phyloP scores from a whole-genome alignment of 495 filamentous ascomycete species.

The Oidiodendron maius region DNA sequence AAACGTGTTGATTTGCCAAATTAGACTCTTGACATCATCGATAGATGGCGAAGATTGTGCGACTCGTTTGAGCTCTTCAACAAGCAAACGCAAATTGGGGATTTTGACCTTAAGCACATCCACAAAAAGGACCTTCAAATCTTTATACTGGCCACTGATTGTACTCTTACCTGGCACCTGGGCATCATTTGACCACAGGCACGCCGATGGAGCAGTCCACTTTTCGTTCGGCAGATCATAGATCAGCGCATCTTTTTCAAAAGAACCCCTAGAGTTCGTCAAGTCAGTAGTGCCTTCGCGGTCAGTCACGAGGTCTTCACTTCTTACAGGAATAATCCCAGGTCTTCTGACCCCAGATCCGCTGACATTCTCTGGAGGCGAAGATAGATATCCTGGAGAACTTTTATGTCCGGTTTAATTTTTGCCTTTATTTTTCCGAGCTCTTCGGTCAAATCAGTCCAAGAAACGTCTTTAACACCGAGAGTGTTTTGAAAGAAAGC shows the following conservation, averaged over 20 bases:
- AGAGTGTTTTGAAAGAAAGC: not conserved
- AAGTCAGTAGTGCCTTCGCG: conserved; percentile 10
- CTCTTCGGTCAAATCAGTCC: not conserved
- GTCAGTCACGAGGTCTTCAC: not conserved
- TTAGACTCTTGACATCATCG: conserved; percentile 27
- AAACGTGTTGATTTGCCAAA: conserved; percentile 26
- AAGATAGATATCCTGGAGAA: not conserved
- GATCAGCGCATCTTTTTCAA: conserved; percentile 25
- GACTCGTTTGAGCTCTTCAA: conserved; percentile 26
- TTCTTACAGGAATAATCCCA: conserved; percentile 1
- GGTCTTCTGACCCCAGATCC: not conserved
- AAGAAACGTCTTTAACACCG: not conserved
- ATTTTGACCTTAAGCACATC: conserved; percentile 26
- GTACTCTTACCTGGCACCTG: conserved; percentile 29
- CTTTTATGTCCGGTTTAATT: not conserved
- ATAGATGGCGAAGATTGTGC: conserved; percentile 11
- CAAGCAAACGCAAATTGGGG: conserved; percentile 27
- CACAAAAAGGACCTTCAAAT: conserved; percentile 31
- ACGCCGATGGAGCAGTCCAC: conserved; percentile 30
- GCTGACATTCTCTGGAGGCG: not conserved
- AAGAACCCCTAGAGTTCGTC: conserved; percentile 17
- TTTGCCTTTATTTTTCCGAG: not conserved
- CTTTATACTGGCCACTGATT: conserved; percentile 28
- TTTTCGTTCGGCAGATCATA: conserved; percentile 15
- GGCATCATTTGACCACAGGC: conserved; percentile 34